Evolutionary conservation across 1,139 yeast genomes (phyloP), one percentile per base, ranked within the genome.

Genomic region (Citeromyces siamensis): DNA sequence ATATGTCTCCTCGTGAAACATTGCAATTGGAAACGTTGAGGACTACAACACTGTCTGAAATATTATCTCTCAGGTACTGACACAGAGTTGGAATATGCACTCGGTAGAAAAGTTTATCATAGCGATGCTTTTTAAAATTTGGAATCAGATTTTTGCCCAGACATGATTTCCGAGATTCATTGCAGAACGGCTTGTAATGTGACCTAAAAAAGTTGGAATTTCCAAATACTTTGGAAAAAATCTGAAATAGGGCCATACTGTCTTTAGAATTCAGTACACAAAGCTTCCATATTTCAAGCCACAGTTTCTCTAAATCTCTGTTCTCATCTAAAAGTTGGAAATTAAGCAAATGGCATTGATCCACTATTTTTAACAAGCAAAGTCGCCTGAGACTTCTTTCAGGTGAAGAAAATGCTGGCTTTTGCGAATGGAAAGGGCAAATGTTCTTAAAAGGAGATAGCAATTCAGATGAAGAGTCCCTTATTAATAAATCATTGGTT

Each of bases 181-280:
- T 26, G 9, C 16, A 14, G 4, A 6, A 13, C 16, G 31, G 17
- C 28, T 8, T 23, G 28, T 5, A 5, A 14, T 23, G 28, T n/a
- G 28, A 12, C 8, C 5, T 5, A 14, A 23, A 23, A 5, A 8
- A 23, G 31, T 14, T 14, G 16, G 31, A 26, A n/a, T 6, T 10
- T 14, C 31, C 31, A 26, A 26, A 26, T 26, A 26, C 17, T 14
- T 26, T 26, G 5, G 31, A 14, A 12, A 26, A 26, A 26, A 26
- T 26, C 9, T 6, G 12, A 12, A 6, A 26, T 17, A 26, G 5
- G 16, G 12, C 17, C 9, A 26, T 3, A n/a, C 16, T 26, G 8
- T 26, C 31, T 12, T n/a, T 6, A 8, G 17, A 26, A 26, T 6
- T 26, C 17, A 12, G 17, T 17, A 26, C 9, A 12, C 12, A 13